Evolutionary conservation across 768 basidiomycete species (phyloP).

Genomic region (Mycena chlorophos): DNA sequence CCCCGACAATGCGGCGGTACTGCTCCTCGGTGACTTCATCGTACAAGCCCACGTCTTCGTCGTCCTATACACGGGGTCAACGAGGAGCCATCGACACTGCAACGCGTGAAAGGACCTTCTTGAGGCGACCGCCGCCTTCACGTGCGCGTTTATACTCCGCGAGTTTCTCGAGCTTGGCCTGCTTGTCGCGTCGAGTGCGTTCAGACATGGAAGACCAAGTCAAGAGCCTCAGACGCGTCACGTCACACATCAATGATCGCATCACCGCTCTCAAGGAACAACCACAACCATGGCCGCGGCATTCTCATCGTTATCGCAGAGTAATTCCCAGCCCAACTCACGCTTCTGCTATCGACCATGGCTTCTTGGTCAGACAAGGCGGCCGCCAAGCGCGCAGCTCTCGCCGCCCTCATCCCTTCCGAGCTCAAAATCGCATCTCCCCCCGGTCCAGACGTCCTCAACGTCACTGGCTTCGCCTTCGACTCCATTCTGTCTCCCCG

Average conservation of each 20-base stretch:
- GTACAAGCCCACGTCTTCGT: slow-evolving; percentile 71
- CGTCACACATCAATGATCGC: not conserved
- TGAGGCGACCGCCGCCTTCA: slow-evolving; percentile 57
- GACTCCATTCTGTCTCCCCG: slow-evolving; percentile 43
- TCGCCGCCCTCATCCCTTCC: not conserved
- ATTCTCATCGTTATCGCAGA: not conserved
- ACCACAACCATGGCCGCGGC: no score
- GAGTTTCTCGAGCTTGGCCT: slow-evolving; percentile 47
- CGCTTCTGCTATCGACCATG: no score
- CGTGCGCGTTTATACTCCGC: slow-evolving; percentile 61
- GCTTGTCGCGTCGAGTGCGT: slow-evolving; percentile 42
- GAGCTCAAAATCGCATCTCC: not conserved
- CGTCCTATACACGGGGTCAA: slow-evolving; percentile 29
- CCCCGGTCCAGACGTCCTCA: not conserved
- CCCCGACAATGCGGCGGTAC: slow-evolving; percentile 81
- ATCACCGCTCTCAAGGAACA: not conserved
- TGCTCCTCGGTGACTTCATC: slow-evolving; percentile 90
- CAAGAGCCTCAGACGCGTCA: slow-evolving; percentile 14
- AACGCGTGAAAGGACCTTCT: slow-evolving; percentile 47
- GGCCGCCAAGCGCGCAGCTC: not conserved
- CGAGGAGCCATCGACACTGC: no score
- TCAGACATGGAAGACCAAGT: slow-evolving; percentile 34
- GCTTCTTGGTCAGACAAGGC: not conserved
- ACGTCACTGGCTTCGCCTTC: not conserved
- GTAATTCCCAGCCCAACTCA: no score